Conservation (phyloP, 192 early-diverging fungal genomes). For the Coemansia sp. region DNA sequence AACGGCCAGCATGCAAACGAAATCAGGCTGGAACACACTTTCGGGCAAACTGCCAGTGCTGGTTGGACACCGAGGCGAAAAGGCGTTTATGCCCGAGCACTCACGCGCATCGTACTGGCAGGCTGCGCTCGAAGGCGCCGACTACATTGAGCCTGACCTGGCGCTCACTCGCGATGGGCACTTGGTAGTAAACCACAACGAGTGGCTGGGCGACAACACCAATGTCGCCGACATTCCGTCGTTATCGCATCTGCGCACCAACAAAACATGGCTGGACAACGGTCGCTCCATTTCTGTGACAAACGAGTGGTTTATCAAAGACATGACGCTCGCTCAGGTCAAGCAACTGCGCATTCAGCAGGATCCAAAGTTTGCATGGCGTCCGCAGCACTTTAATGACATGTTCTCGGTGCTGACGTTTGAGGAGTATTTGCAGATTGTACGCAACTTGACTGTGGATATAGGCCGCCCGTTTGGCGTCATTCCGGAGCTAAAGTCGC, state of each 20-base stretch:
- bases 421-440: slow-evolving; percentile 46
- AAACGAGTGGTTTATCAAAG: slow-evolving; percentile 51
- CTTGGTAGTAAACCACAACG: slow-evolving; percentile 56
- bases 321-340: slow-evolving; percentile 46
- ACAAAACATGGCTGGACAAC: slow-evolving; percentile 35
- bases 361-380: slow-evolving; percentile 25
- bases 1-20: neutral
- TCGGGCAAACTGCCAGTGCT: slow-evolving; percentile 26
- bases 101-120: slow-evolving; percentile 52
- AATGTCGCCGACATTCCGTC: slow-evolving; percentile 25
- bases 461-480: slow-evolving; percentile 45
- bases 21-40: slow-evolving; percentile 34
- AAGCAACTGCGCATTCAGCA: slow-evolving; percentile 34
- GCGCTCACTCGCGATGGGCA: slow-evolving; percentile 49
- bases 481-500: slow-evolving; percentile 53
- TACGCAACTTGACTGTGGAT: slow-evolving; percentile 32
- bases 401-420: slow-evolving; percentile 46
- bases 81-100: slow-evolving; percentile 56
- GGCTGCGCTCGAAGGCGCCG: slow-evolving; percentile 47
- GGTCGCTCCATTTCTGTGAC: slow-evolving; percentile 4
- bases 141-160: slow-evolving; percentile 54
- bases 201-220: slow-evolving; percentile 46
- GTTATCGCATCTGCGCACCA: slow-evolving; percentile 29
- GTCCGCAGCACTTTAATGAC: slow-evolving; percentile 47
- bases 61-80: slow-evolving; percentile 55